Base-by-base conservation (phyloP, 495 filamentous ascomycete genomes). In the Trichocladium uniseriatum region DNA sequence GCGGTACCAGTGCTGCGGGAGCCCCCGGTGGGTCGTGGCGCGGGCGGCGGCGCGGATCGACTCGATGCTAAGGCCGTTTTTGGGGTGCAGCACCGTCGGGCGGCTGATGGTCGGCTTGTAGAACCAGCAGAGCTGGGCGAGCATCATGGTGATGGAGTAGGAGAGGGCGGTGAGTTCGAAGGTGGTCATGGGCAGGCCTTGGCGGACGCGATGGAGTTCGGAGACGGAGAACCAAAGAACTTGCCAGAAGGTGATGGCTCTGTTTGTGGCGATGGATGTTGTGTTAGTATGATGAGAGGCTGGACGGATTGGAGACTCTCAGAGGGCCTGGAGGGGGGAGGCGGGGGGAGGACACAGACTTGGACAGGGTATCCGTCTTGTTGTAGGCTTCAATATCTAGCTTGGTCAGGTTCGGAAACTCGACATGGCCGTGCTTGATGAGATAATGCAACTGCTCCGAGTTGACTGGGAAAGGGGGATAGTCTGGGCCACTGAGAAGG, bases 361-460 rank as follows among this genome's bases (percentile, higher is more conserved):
- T 47, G 14, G 49, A 52, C 6, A 56, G 16, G 3, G 51, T 48
- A 40, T 35, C 15, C 9, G 44, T 62, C 57, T 29, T 48, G 49
- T 50, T 69, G 63, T 47, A 55, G 62, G 43, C 41, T 6, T 60
- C 63, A 48, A 69, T 68, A 27, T 55, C 50, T 19, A 68, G 64
- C 36, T 66, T 58, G 11, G 57, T 38, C 39, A 53, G 37, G 2
- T 48, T 6, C 3, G 46, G 31, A 7, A 56, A 51, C 24, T 62
- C 48, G 2, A 55, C 43, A 13, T 55, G 46, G 4, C 42, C 36
- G 6, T 59, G 5, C 24, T 52, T 41, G 7, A 70, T 52, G 10
- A 72, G 50, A 21, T 63, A 72, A 36, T 58, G 48, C 9, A 73
- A 34, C 19, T 73, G 68, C 20, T 61, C 56, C 5, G 61, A 57